Conservation (phyloP, 2,329 filamentous ascomycete species). For the Ophiostoma ulmi region DNA sequence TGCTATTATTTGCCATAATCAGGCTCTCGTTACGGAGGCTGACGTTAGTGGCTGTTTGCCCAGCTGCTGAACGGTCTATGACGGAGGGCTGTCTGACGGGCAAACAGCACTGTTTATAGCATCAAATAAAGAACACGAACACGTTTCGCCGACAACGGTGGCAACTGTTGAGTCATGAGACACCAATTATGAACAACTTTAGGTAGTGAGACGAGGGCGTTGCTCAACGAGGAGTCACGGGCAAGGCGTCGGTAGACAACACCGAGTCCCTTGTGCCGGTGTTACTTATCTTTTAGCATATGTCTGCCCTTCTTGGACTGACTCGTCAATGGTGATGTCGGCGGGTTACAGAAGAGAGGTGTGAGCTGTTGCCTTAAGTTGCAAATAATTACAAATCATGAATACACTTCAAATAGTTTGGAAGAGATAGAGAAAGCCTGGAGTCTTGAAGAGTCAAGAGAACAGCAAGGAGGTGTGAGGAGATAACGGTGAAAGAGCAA, state of each 20-base stretch:
- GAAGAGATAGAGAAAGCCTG: not conserved
- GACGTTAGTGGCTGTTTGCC: not conserved
- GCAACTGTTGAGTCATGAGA: not conserved
- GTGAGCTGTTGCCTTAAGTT: not conserved
- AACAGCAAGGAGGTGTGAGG: not conserved
- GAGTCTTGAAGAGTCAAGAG: not conserved
- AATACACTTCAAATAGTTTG: not conserved
- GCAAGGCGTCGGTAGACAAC: not conserved
- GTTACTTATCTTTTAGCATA: not conserved
- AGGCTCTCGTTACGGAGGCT: not conserved
- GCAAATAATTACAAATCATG: not conserved
- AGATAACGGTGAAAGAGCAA: not conserved
- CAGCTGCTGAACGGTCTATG: not conserved
- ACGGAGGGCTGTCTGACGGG: not conserved
- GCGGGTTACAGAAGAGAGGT: not conserved
- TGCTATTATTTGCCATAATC: not conserved
- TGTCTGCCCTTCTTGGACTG: not conserved
- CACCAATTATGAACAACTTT: not conserved
- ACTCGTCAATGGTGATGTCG: not conserved
- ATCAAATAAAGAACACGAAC: not conserved
- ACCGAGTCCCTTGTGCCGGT: not conserved
- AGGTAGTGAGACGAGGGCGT: not conserved
- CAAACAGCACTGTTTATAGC: not conserved
- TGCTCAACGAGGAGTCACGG: not conserved
- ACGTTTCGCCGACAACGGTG: not conserved